Evolutionary conservation across 352 stramenopile species (phyloP).

Genomic region (Pythium coloratum): DNA sequence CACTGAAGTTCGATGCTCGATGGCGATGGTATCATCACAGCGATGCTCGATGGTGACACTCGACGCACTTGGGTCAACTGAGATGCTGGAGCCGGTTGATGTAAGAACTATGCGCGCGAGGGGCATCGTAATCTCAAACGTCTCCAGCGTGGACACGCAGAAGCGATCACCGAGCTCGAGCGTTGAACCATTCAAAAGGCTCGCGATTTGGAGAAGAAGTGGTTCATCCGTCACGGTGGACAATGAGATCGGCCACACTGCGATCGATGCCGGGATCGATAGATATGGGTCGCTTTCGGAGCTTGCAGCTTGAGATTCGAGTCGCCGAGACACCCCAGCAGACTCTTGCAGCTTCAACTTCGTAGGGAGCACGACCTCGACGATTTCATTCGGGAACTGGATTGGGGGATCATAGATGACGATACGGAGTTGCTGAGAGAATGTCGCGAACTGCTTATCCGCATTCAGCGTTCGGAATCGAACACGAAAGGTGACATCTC

Average conservation of each 20-base stretch:
- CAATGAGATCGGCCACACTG: constrained; percentile 17
- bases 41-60: not conserved
- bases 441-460: not conserved
- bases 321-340: not conserved
- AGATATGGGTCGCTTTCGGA: not conserved
- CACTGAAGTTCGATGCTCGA: not conserved
- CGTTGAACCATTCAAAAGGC: not conserved
- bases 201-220: constrained; percentile 7
- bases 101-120: not conserved
- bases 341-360: not conserved
- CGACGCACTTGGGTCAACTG: not conserved
- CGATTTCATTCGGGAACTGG: constrained; percentile 2
- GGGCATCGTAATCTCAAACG: not conserved
- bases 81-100: not conserved
- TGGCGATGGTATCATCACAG: constrained; percentile 13
- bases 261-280: not conserved
- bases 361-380: not conserved
- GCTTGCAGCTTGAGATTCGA: not conserved
- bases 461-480: constrained; percentile 7
- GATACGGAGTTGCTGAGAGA: constrained; percentile 4
- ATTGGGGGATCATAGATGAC: constrained; percentile 11
- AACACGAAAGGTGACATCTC: constrained; percentile 2
- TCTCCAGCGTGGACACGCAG: constrained; percentile 9
- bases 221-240: not conserved
- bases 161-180: not conserved